Percentiles rank a stretch among this genome's conserved stretches.
These are phyloP conservation scores for Pinus taeda DNA, from an alignment of 75 land plant genomes.

Conservation along the genomic window DNA sequence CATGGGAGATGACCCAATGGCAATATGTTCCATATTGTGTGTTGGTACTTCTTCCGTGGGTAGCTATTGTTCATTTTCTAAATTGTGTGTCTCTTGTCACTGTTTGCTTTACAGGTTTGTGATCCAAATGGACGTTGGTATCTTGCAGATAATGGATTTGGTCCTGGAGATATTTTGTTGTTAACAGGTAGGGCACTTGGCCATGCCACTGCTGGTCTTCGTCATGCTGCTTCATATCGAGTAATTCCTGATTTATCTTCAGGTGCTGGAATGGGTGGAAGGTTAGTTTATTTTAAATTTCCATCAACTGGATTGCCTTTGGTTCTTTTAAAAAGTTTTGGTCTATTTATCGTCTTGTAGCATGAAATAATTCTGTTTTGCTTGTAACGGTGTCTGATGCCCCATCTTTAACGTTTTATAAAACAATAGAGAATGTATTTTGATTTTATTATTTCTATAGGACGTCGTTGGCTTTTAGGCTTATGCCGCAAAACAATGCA, in stretches of 20 bases:
- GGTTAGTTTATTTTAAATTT: slow-evolving; percentile 28
- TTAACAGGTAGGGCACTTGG: slow-evolving; percentile 84
- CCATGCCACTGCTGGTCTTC: slow-evolving; percentile 88
- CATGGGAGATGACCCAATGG: background rate
- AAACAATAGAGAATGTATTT: background rate
- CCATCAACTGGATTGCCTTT: background rate
- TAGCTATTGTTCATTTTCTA: background rate
- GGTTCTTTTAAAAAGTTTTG: background rate
- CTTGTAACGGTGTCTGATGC: background rate
- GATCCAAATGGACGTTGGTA: slow-evolving; percentile 93
- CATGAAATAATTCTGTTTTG: background rate
- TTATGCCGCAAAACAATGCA: slow-evolving; percentile 89
- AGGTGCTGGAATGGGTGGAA: slow-evolving; percentile 29
- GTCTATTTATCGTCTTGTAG: background rate
- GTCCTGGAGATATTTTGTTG: slow-evolving; percentile 77
- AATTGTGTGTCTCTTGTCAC: background rate
- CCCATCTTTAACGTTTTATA: background rate
- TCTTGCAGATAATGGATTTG: slow-evolving; percentile 69
- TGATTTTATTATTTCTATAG: slow-evolving; percentile 25
- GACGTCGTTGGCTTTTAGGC: slow-evolving; percentile 77
- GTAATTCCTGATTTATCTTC: slow-evolving; percentile 31
- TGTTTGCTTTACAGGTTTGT: slow-evolving; percentile 47
- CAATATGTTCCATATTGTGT: background rate
- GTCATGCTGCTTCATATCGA: slow-evolving; percentile 71
- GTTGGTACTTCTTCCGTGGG: background rate